A percentile compares a stretch with the other conserved stretches of the same genome.
Evolutionary conservation across 345 rosid genomes (phyloP).

Genomic region (Trapa incisa): DNA sequence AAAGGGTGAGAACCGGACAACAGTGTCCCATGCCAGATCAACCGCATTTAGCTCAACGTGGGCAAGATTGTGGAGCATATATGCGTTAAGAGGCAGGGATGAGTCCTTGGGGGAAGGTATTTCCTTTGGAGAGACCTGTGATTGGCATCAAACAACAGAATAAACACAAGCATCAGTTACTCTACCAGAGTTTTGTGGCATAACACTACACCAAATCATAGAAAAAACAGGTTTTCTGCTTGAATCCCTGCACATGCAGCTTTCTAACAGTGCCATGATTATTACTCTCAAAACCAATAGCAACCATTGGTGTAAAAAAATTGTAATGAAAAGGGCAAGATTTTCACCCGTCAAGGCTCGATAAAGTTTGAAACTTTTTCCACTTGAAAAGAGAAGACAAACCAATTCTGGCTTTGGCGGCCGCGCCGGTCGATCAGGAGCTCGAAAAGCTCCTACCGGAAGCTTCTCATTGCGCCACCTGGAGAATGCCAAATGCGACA

Average conservation of each 20-base stretch:
- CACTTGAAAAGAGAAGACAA: constrained; percentile 11
- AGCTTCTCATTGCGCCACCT: constrained; percentile 48
- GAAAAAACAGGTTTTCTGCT: neutral
- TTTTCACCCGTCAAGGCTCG: neutral
- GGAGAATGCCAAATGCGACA: constrained; percentile 73
- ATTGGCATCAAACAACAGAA: neutral
- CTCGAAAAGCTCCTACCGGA: constrained; percentile 41
- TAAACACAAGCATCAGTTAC: neutral
- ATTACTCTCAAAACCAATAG: neutral
- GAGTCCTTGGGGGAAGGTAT: constrained; percentile 64
- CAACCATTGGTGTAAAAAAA: too few species aligned
- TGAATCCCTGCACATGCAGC: too few species aligned
- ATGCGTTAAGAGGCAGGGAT: constrained; percentile 75
- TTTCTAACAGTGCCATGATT: too few species aligned
- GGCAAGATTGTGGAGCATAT: constrained; percentile 84
- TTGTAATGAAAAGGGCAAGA: neutral
- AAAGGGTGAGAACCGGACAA: constrained; percentile 76
- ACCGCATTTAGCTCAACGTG: constrained; percentile 94
- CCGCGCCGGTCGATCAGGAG: constrained; percentile 69
- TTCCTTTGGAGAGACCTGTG: constrained; percentile 64
- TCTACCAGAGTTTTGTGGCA: neutral
- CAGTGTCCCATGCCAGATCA: constrained; percentile 97
- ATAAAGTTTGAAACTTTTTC: neutral
- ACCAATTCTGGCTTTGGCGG: constrained; percentile 64
- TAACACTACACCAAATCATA: neutral